Base-by-base conservation (phyloP, 1,284 basidiomycete genomes). In the Anthracocystis panici-leucophaei region DNA sequence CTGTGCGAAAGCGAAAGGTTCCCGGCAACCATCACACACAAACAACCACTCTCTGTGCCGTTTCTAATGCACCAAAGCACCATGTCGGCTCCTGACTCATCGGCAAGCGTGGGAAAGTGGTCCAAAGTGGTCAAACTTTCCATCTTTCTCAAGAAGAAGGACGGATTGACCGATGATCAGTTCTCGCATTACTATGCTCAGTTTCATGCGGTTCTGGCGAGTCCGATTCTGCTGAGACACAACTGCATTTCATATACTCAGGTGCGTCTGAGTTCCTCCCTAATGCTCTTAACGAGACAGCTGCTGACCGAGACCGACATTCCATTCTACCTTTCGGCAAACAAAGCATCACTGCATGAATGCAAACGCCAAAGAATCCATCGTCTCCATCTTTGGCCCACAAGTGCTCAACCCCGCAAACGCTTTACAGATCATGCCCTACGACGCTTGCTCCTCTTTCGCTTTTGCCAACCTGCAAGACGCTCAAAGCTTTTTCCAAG, bases 361-460 rank as follows among this genome's bases (percentile, higher is more conserved):
- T 44, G 55, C 57, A 9, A 57, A 27, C 9, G 59, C 59, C n/a
- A 58, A 44, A 31, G 10, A 57, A 2, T 29, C 58, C 21, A 14
- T 62, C 33, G 23, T 42, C 2, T 35, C 49, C 23, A 57, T 67
- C 53, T 67, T 67, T 44, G 65, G 65, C 9, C 65, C 55, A n/a
- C 55, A 67, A 4, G 58, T 44, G 5, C 44, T 67, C 29, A 45
- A 31, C 29, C 49, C 54, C 10, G 29, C 50, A 12, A 61, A 58
- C 20, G n/a, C 65, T 1, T 44, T 67, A 50, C 65, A 67, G 31
- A 14, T 60, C 44, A 57, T 62, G 53, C 57, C 54, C 8, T 61
- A 53, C 45, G 59, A 67, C 21, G 59, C 42, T n/a, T 67, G 65
- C 53, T 62, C 65, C 42, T 44, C 65, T 3, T 67, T 67, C 20